Conservation (phyloP, 345 rosid species). For the Salix caprea region DNA sequence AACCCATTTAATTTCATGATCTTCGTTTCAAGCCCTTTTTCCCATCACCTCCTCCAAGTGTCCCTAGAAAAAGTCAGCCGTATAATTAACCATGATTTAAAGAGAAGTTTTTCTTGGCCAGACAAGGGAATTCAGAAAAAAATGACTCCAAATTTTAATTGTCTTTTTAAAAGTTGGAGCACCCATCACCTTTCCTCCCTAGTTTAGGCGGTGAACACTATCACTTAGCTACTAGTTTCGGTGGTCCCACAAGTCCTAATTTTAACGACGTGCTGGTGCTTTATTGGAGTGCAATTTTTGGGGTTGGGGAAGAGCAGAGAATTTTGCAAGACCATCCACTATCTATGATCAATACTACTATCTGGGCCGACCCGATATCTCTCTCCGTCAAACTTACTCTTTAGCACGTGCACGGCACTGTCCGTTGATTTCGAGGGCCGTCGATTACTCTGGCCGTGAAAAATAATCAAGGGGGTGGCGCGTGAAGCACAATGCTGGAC, state of each 20-base stretch:
- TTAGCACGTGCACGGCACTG: background rate
- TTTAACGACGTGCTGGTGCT: background rate
- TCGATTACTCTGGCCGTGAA: background rate
- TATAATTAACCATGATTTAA: background rate
- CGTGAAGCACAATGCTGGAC: background rate
- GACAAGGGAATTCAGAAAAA: too few species aligned
- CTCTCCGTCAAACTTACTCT: background rate
- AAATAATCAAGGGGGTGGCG: background rate
- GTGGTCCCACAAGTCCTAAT: background rate
- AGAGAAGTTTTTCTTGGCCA: background rate
- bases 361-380: background rate
- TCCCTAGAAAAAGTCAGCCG: background rate
- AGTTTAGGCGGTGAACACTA: background rate
- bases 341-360: background rate
- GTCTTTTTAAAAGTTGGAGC: too few species aligned
- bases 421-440: background rate
- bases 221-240: background rate
- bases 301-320: background rate
- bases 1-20: background rate
- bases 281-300: background rate
- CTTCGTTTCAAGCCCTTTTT: background rate
- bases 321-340: background rate
- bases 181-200: too few species aligned
- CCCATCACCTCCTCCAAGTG: background rate
- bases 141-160: too few species aligned